A percentile compares a stretch with the other conserved stretches of the same genome.
phyloP scores from a whole-genome alignment of 331 rosid species.

The Phaseolus coccineus region DNA sequence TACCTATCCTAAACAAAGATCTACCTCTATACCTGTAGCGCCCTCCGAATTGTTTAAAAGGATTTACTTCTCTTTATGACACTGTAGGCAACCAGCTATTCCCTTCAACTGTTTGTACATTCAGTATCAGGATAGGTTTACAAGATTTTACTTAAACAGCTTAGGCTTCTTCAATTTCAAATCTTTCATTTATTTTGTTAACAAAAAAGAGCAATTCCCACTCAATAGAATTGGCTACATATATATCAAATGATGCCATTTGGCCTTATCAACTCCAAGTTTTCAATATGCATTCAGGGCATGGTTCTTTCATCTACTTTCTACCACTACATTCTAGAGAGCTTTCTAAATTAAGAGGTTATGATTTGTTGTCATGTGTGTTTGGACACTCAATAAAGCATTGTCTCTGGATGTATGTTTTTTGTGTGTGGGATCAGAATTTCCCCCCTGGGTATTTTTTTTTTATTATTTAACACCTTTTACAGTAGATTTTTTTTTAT shows the following conservation, averaged over 20 bases:
- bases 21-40: no score
- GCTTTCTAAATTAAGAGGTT: neutral
- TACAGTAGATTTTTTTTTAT: neutral
- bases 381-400: neutral
- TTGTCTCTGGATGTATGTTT: neutral
- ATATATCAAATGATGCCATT: neutral
- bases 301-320: neutral
- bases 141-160: neutral
- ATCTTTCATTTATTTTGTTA: neutral
- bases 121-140: neutral
- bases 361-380: neutral
- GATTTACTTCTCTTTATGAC: neutral
- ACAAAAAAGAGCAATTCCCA: neutral
- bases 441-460: neutral
- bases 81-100: neutral
- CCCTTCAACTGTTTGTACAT: neutral
- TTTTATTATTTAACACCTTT: neutral
- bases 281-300: neutral
- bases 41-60: no score
- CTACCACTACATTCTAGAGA: neutral
- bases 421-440: neutral
- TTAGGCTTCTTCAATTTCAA: neutral
- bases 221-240: neutral
- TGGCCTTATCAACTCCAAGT: neutral
- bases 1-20: neutral